Conservation (phyloP, 495 filamentous ascomycete genomes). For the Tuber aestivum region DNA sequence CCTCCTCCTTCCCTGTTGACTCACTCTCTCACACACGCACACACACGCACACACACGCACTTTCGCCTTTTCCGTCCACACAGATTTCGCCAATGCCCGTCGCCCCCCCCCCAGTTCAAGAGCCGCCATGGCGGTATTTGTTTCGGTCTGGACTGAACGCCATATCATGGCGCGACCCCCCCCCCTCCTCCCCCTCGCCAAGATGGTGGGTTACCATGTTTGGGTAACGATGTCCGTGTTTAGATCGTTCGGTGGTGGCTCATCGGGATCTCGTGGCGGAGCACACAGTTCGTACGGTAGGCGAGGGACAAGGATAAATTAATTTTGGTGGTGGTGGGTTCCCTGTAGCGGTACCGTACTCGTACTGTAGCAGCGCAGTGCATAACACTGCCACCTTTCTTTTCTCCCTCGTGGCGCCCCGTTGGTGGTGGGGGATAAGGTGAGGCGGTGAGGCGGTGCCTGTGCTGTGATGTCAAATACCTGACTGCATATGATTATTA, state of each 20-base stretch:
- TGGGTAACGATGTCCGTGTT: neutral
- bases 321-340: neutral
- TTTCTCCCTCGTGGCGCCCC: neutral
- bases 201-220: neutral
- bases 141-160: neutral
- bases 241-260: neutral
- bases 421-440: neutral
- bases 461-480: neutral
- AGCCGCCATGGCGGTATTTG: neutral
- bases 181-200: neutral
- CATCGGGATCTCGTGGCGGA: constrained; percentile 4
- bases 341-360: no score
- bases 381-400: neutral
- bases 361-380: no score
- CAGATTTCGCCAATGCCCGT: neutral
- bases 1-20: neutral
- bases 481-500: no score
- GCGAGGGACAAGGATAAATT: constrained; percentile 3
- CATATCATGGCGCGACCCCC: no score
- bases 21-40: no score
- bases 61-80: neutral
- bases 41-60: no score
- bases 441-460: constrained; percentile 5
- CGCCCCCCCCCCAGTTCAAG: neutral
- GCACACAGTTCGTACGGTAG: no score